phyloP scores from a whole-genome alignment of 2,329 filamentous ascomycete genomes.

The Zymoseptoria crescenta region DNA sequence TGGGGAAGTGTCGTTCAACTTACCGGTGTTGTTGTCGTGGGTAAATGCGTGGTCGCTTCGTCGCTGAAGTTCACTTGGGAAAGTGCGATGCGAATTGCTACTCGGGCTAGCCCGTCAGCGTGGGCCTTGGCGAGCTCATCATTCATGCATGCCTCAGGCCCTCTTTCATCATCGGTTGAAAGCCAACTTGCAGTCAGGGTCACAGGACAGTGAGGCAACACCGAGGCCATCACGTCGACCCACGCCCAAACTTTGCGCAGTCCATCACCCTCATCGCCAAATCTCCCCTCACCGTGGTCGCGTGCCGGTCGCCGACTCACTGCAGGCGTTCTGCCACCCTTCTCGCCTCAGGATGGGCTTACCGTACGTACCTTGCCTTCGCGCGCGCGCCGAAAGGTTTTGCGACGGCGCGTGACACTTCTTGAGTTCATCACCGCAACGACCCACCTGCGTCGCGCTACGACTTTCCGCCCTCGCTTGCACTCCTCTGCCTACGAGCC shows the following conservation, averaged over 20 bases:
- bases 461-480: neutral
- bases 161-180: neutral
- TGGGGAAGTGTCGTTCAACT: neutral
- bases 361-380: conserved; percentile 33
- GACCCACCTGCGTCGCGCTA: conserved; percentile 5
- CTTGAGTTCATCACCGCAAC: neutral
- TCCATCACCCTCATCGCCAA: conserved; percentile 3
- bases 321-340: conserved; percentile 5
- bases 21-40: conserved; percentile 9
- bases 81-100: neutral
- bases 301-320: conserved; percentile 15
- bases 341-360: conserved; percentile 37
- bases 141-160: neutral
- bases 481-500: neutral
- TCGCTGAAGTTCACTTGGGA: neutral
- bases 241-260: neutral
- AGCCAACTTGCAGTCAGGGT: no score
- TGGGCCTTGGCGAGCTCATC: neutral
- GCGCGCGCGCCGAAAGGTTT: neutral
- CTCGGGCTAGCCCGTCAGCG: neutral
- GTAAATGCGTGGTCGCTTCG: neutral
- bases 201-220: neutral
- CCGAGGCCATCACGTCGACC: neutral
- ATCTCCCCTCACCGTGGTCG: conserved; percentile 17
- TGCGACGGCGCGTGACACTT: neutral